Conservation (phyloP, 2,329 filamentous ascomycete genomes). For the Nemania serpens region DNA sequence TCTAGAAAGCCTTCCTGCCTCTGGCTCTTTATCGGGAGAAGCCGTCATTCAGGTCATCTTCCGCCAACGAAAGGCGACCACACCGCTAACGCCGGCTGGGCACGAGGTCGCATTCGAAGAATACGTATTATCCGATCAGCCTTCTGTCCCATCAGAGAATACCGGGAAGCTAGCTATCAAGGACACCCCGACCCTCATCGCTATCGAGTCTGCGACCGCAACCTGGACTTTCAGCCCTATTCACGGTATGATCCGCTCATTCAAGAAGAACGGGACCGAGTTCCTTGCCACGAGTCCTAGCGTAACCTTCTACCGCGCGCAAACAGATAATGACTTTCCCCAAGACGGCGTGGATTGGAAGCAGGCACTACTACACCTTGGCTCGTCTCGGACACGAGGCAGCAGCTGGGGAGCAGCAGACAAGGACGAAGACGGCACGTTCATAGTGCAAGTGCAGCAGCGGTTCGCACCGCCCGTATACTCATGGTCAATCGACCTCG, state of each 20-base stretch:
- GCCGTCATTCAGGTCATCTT: constrained; percentile 37
- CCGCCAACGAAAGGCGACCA: constrained; percentile 32
- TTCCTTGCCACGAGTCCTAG: constrained; percentile 32
- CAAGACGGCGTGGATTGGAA: constrained; percentile 61
- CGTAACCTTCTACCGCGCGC: constrained; percentile 61
- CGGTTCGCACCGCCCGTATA: constrained; percentile 65
- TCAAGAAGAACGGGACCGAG: constrained; percentile 34
- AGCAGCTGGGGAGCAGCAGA: constrained; percentile 35
- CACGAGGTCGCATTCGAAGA: constrained; percentile 41
- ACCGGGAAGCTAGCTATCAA: constrained; percentile 29
- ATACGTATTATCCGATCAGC: constrained; percentile 27
- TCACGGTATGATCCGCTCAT: constrained; percentile 34
- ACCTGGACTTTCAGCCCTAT: constrained; percentile 38
- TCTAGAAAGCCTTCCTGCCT: constrained; percentile 16
- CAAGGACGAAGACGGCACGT: constrained; percentile 37
- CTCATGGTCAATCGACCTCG: constrained; percentile 60
- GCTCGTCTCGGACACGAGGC: constrained; percentile 16
- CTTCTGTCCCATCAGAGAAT: neutral
- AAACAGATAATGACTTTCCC: constrained; percentile 67
- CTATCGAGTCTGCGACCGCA: constrained; percentile 32
- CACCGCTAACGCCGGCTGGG: constrained; percentile 29
- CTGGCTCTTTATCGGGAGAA: constrained; percentile 25
- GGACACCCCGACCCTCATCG: constrained; percentile 34
- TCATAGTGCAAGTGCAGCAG: constrained; percentile 51
- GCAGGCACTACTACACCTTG: constrained; percentile 18